Conservation (phyloP, 192 early-diverging fungal genomes). For the Mortierella antarctica region DNA sequence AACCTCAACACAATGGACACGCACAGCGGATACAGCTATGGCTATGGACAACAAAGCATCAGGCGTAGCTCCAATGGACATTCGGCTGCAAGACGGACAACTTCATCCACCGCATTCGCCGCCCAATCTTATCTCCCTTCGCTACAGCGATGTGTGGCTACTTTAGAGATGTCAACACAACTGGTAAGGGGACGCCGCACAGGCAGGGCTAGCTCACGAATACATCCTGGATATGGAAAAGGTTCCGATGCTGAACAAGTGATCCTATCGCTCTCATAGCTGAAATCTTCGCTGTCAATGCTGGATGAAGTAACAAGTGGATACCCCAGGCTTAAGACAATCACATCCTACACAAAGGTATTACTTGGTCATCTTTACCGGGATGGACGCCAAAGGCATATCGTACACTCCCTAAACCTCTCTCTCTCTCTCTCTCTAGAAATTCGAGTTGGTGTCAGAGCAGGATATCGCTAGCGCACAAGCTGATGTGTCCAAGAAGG, state of each 20-base stretch:
- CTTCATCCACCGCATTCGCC: background rate
- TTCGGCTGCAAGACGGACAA: background rate
- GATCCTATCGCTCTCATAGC: constrained; percentile 2
- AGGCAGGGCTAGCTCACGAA: background rate
- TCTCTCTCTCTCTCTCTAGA: background rate
- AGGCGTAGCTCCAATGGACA: no score
- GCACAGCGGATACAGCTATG: no score
- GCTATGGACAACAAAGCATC: no score
- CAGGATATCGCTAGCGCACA: constrained; percentile 32
- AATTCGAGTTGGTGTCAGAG: constrained; percentile 43
- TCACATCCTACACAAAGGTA: constrained; percentile 43
- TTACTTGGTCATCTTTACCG: no score
- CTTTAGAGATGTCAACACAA: constrained; percentile 31
- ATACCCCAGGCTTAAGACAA: constrained; percentile 39
- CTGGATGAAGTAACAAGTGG: constrained; percentile 44
- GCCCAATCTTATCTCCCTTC: constrained; percentile 24
- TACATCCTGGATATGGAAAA: background rate
- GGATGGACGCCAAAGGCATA: background rate
- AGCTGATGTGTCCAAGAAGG: constrained; percentile 19
- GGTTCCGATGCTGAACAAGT: background rate
- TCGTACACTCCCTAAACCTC: background rate
- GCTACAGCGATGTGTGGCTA: constrained; percentile 36
- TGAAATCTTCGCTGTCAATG: constrained; percentile 19
- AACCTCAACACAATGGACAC: no score
- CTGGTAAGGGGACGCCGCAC: constrained; percentile 5